A percentile compares a stretch with the other conserved stretches of the same genome.
Evolutionary conservation across 1,284 basidiomycete species (phyloP).

Genomic region (Phylloboletellus chloephorus): DNA sequence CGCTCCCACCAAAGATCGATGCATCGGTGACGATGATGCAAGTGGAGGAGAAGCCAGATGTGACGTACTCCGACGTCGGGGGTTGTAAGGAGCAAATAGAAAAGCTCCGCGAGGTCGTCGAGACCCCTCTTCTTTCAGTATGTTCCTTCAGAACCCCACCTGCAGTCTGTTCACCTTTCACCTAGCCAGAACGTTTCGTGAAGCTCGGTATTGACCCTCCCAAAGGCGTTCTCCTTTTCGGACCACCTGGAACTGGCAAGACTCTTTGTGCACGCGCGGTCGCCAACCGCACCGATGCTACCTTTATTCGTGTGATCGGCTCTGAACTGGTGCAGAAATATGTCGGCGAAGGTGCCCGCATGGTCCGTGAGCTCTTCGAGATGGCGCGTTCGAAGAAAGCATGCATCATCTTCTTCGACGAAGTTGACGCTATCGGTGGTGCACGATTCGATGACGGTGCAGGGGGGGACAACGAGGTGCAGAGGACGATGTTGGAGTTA

Average conservation of each 20-base stretch:
- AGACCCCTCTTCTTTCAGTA: constrained; percentile 92
- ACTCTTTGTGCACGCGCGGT: constrained; percentile 98
- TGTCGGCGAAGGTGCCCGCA: constrained; percentile 96
- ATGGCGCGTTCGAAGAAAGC: constrained; percentile 99
- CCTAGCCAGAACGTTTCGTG: constrained; percentile 93
- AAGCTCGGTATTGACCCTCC: constrained; percentile 99
- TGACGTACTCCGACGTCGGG: constrained; percentile 97
- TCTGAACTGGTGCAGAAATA: constrained; percentile 99
- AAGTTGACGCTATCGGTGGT: constrained; percentile 96
- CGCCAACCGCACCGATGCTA: constrained; percentile 97
- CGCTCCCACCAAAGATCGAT: constrained; percentile 99
- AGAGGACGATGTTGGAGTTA: constrained; percentile 98
- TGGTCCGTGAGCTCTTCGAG: constrained; percentile 99
- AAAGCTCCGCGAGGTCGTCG: constrained; percentile 97
- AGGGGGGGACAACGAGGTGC: constrained; percentile 98
- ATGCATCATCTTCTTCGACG: constrained; percentile 99
- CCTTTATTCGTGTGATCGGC: constrained; percentile 98
- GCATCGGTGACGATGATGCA: constrained; percentile 99
- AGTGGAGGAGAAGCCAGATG: constrained; percentile 98
- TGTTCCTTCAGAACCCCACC: constrained; percentile 28
- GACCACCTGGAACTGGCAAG: constrained; percentile 97
- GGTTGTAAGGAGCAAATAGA: constrained; percentile 99
- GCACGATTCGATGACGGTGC: constrained; percentile 99
- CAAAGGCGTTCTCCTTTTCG: constrained; percentile 95
- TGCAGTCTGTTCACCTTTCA: constrained; percentile 16